These are phyloP conservation scores for Brassica hybrid DNA, from an alignment of 441 rosid genomes.

Conservation along the genomic window DNA sequence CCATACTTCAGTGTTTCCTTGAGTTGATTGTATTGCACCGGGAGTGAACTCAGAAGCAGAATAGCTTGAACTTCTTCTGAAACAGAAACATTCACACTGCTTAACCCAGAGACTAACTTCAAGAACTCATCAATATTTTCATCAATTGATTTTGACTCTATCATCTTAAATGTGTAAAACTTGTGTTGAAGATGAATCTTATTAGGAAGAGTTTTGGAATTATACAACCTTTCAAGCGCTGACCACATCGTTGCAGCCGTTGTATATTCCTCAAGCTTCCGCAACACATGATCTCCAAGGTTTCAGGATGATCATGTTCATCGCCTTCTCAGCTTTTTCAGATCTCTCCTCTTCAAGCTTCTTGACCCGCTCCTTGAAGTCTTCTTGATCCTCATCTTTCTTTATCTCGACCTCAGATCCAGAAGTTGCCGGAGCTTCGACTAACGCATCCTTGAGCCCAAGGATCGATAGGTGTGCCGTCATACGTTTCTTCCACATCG, in stretches of 20 bases:
- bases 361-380: too few species aligned
- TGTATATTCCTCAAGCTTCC: too few species aligned
- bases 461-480: neutral
- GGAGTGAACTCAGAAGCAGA: neutral
- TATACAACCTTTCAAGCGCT: neutral
- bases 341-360: too few species aligned
- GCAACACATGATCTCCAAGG: too few species aligned
- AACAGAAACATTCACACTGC: neutral
- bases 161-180: neutral
- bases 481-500: neutral
- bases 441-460: neutral
- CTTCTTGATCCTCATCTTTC: neutral
- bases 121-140: neutral
- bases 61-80: neutral
- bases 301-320: too few species aligned
- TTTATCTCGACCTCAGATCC: neutral
- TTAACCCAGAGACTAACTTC: neutral
- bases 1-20: neutral
- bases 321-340: too few species aligned
- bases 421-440: neutral
- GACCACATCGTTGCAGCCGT: too few species aligned
- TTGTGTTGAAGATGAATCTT: neutral
- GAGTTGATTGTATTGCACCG: neutral
- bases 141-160: too few species aligned
- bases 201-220: neutral